Conservation (phyloP, 805 yeast genomes). For the Candida patagonica region DNA sequence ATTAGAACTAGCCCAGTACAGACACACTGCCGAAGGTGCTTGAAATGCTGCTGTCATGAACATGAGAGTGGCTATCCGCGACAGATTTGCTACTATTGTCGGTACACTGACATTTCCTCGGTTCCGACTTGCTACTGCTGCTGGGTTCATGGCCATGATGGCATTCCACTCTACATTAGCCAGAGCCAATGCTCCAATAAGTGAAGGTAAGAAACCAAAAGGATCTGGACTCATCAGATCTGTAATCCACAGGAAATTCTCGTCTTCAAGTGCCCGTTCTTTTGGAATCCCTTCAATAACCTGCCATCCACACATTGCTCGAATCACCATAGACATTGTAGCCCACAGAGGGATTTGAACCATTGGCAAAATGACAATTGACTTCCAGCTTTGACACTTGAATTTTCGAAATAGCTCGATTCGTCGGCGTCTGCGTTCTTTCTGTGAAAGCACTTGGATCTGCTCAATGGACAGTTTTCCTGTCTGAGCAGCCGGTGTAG, state of each 20-base stretch:
- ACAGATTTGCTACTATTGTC: slow-evolving; percentile 45
- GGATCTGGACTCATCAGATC: slow-evolving; percentile 57
- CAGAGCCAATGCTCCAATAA: slow-evolving; percentile 60
- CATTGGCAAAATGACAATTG: slow-evolving; percentile 54
- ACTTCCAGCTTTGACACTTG: slow-evolving; percentile 73
- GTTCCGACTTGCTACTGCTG: slow-evolving; percentile 16
- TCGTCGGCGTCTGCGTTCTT: slow-evolving; percentile 72
- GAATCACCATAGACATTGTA: slow-evolving; percentile 52
- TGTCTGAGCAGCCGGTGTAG: slow-evolving; percentile 24
- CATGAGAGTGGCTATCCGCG: slow-evolving; percentile 67
- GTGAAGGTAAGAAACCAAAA: slow-evolving; percentile 53
- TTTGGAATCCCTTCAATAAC: slow-evolving; percentile 25
- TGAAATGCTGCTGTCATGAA: slow-evolving; percentile 79
- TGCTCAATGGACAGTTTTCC: slow-evolving; percentile 62
- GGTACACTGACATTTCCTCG: slow-evolving; percentile 22
- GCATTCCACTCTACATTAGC: slow-evolving; percentile 81
- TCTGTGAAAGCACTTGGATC: slow-evolving; percentile 60
- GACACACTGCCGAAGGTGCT: slow-evolving; percentile 70
- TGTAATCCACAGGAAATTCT: slow-evolving; percentile 53
- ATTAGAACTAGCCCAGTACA: slow-evolving; percentile 91
- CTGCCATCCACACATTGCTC: slow-evolving; percentile 59
- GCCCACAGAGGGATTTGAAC: slow-evolving; percentile 87
- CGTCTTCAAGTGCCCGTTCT: slow-evolving; percentile 30
- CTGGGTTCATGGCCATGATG: slow-evolving; percentile 33
- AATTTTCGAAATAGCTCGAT: slow-evolving; percentile 56